phyloP scores from a whole-genome alignment of 441 rosid species.

The Aleurites moluccanus region DNA sequence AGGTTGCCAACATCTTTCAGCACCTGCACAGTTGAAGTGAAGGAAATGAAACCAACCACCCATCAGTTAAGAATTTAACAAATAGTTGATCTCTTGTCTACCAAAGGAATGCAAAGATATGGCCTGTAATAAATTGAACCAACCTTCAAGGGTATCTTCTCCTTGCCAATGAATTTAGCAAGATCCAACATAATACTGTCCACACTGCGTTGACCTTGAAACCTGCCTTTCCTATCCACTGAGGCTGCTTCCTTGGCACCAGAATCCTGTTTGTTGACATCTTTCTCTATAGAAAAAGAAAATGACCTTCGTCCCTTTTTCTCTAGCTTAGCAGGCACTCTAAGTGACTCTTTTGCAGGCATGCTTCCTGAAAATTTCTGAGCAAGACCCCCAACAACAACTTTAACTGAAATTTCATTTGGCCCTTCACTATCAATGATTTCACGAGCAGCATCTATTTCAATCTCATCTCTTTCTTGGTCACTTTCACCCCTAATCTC shows the following conservation, averaged over 20 bases:
- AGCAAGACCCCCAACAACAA: constrained; percentile 73
- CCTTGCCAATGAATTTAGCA: constrained; percentile 73
- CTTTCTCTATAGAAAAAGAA: constrained; percentile 75
- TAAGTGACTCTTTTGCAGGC: constrained; percentile 52
- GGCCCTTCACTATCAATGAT: constrained; percentile 54
- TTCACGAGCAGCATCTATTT: constrained; percentile 53
- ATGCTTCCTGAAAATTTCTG: constrained; percentile 58
- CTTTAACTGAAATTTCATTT: constrained; percentile 71
- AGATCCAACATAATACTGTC: constrained; percentile 77
- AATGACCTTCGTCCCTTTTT: constrained; percentile 58
- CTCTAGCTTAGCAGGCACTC: constrained; percentile 80
- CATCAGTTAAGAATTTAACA: neutral
- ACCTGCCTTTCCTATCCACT: constrained; percentile 52
- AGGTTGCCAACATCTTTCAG: constrained; percentile 86
- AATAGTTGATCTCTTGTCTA: neutral
- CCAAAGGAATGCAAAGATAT: neutral
- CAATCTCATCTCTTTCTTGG: constrained; percentile 56
- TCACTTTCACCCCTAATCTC: constrained; percentile 54
- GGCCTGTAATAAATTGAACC: constrained; percentile 21
- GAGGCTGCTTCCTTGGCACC: constrained; percentile 48
- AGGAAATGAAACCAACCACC: constrained; percentile 23
- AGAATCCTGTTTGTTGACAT: constrained; percentile 41
- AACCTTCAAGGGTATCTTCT: constrained; percentile 92
- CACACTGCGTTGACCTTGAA: constrained; percentile 57
- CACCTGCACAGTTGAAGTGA: constrained; percentile 46